Evolutionary conservation across 192 early-diverging fungal genomes (phyloP), one percentile per base, ranked within the genome.

Genomic region (Coemansia sp.): DNA sequence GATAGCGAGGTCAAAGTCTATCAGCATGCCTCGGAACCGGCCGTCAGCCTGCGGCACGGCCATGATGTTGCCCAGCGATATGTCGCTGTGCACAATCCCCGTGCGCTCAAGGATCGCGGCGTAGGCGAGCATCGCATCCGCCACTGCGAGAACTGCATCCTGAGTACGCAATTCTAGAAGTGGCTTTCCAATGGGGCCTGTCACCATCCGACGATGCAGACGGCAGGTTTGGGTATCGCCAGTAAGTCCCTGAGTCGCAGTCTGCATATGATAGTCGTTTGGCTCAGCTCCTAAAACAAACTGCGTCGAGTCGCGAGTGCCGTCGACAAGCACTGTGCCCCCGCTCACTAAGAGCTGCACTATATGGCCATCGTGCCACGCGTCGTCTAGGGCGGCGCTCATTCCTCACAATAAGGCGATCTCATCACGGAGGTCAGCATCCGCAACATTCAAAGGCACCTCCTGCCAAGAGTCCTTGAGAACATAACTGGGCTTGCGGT

Each of bases 381-480:
- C 74, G 2, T 65, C 15, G 43, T 76, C 79, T 74, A 82, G 69
- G 31, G 62, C 29, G 2, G 22, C 27, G 20, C 74, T 74, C n/a
- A 82, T 71, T 11, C 42, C 66, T 15, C 72, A 68, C 36, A 82
- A 63, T 31, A 82, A 74, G 42, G 27, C 31, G 66, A 82, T 76
- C 55, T 82, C 79, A 61, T 82, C 79, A 24, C 51, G 61, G 3
- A 65, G 41, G 34, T 3, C 18, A 16, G 60, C 20, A 2, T 64
- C 63, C 20, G 18, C 77, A 41, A 41, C 10, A 27, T 42, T 65
- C 22, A 29, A 55, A n/a, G 33, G 31, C 20, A 64, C 64, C 59
- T 76, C 65, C 74, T 82, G 79, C 79, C 79, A 82, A 22, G 74
- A 71, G 61, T 82, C 79, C 72, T 82, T 82, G 20, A 82, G 79